A percentile compares a stretch with the other conserved stretches of the same genome.
phyloP scores from a whole-genome alignment of 805 yeast genomes.

The Zygoascus bituminiphila region DNA sequence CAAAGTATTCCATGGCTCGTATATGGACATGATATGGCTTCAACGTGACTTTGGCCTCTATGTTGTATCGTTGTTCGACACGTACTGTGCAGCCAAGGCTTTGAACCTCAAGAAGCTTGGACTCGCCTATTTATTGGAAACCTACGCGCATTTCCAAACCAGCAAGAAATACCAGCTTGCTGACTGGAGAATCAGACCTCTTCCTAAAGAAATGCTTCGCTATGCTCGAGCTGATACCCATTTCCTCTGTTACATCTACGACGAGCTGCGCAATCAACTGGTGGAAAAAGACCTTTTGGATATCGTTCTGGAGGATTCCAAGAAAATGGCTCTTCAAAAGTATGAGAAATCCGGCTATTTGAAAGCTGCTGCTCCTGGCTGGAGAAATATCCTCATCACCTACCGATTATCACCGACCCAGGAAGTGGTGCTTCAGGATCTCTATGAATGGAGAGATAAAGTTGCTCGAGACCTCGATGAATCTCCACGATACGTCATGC shows the following conservation, averaged over 20 bases:
- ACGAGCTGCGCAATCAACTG: constrained; percentile 58
- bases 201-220: constrained; percentile 61
- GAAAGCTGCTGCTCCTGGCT: constrained; percentile 42
- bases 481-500: constrained; percentile 73
- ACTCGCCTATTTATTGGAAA: constrained; percentile 74
- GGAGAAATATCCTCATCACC: constrained; percentile 53
- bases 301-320: constrained; percentile 58
- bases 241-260: constrained; percentile 73
- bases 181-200: constrained; percentile 91
- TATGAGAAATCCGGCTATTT: constrained; percentile 67
- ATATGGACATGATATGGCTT: constrained; percentile 94
- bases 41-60: constrained; percentile 93
- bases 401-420: constrained; percentile 53
- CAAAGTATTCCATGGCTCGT: constrained; percentile 93
- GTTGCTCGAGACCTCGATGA: constrained; percentile 75
- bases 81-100: constrained; percentile 78
- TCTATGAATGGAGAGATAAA: constrained; percentile 78
- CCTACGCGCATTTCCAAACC: constrained; percentile 73
- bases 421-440: constrained; percentile 46
- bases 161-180: constrained; percentile 93
- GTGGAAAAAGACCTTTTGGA: constrained; percentile 38
- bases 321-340: constrained; percentile 70
- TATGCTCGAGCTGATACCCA: constrained; percentile 97
- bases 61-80: constrained; percentile 83
- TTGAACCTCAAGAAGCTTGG: constrained; percentile 78